Base-by-base conservation (phyloP, 352 stramenopile species). In the Phytophthora nicotianae region DNA sequence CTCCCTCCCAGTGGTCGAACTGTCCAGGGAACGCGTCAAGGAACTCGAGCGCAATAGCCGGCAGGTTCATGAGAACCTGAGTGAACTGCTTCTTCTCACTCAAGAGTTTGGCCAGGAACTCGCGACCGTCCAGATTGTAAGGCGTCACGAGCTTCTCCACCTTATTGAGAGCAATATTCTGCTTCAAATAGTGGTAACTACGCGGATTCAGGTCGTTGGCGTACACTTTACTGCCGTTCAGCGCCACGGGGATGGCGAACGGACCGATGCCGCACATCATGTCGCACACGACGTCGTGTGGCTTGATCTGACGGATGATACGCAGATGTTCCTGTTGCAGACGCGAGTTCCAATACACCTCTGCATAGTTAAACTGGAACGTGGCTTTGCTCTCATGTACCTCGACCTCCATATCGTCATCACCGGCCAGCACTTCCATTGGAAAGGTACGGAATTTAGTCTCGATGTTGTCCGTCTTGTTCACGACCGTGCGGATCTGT, bases 301-400 rank as follows among this genome's bases (percentile, higher is more conserved):
- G 67, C 21, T 72, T 71, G 57, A 93, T 78, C 81, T 70, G 54
- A 51, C 92, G 71, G 49, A 98, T 93, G 35, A 99, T 83, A 45
- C 95, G 83, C 65, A 88, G 58, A 64, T 99, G 97, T 74, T 99
- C 97, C 60, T 96, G 89, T 65, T 97, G 95, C 54, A 99, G 74
- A 7, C 96, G 75, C 37, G 89, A 98, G 79, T 99, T 99, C 95
- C 96, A 99, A 76, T 99, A 99, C 10, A 99, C 97, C 54, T 98
- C 83, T 26, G 78, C 82, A 70, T 98, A 98, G 72, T 99, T 97
- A 68, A 99, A 97, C 52, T 70, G 62, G 74, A 98, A 99, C 35
- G 64, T 77, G 58, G 89, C 97, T 52, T 95, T 96, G 75, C 92
- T 96, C 72, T 99, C 97, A 54, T 96, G 91, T 16, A 99, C 68